Conservation (phyloP, 129 eudicot genomes). For the Smallanthus sonchifolius region DNA sequence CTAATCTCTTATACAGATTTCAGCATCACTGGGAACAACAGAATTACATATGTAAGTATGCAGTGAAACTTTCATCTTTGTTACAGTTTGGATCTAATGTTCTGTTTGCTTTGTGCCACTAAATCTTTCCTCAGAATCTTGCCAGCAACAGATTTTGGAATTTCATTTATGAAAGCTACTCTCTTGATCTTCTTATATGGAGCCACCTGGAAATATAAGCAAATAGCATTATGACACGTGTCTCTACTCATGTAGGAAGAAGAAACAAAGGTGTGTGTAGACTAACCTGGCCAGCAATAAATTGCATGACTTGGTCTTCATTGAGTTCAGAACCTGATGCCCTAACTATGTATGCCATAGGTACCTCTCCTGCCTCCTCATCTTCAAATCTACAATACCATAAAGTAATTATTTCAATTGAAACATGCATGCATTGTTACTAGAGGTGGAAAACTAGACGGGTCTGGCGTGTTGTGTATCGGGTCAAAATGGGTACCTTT, state of each 20-base stretch:
- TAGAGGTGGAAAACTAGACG: background rate
- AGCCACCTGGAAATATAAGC: constrained; percentile 51
- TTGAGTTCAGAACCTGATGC: constrained; percentile 42
- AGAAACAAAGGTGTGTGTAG: background rate
- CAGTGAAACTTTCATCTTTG: background rate
- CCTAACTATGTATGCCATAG: constrained; percentile 69
- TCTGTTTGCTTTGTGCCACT: constrained; percentile 38
- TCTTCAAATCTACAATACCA: constrained; percentile 53
- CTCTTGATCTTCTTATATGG: constrained; percentile 68
- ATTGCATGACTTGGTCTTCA: constrained; percentile 62
- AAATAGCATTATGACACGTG: background rate
- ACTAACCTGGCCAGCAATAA: constrained; percentile 61
- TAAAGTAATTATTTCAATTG: background rate
- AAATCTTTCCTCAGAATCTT: constrained; percentile 66
- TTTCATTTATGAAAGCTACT: constrained; percentile 58
- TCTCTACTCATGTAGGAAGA: constrained; percentile 1
- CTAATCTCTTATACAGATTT: constrained; percentile 8
- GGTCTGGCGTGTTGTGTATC: background rate
- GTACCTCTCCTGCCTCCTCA: constrained; percentile 78
- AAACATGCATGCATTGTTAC: constrained; percentile 1
- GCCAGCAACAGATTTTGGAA: constrained; percentile 83
- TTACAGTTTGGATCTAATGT: constrained; percentile 44
- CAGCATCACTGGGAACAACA: background rate
- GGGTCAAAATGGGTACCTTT: too few species aligned
- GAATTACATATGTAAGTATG: background rate